These are phyloP conservation scores for Diaporthe longicolla DNA, from an alignment of 2,329 filamentous ascomycete species.

Conservation along the genomic window DNA sequence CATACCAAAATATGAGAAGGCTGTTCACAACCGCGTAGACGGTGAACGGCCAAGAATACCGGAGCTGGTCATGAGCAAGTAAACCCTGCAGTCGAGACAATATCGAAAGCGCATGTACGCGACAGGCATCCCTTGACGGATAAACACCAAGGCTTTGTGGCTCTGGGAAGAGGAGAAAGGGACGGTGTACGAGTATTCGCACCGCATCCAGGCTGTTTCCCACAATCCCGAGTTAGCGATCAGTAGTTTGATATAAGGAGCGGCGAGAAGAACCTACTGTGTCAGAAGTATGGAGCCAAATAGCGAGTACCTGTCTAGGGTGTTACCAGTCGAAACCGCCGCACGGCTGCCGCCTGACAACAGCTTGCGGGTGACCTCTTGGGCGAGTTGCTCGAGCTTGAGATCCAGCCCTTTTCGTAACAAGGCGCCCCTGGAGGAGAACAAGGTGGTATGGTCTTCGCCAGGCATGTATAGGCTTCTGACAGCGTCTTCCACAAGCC, in stretches of 20 bases:
- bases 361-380: neutral
- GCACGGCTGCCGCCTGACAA: neutral
- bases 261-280: neutral
- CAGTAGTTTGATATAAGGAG: neutral
- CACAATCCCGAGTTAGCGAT: neutral
- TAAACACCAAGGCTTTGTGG: conserved; percentile 2
- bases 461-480: conserved; percentile 12
- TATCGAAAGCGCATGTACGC: neutral
- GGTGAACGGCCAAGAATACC: conserved; percentile 5
- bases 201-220: conserved; percentile 4
- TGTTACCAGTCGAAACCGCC: neutral
- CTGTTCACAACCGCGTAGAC: conserved; percentile 4
- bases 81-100: neutral
- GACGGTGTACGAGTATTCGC: neutral
- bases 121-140: conserved; percentile 3
- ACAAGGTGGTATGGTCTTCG: neutral
- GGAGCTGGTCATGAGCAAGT: neutral
- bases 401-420: conserved; percentile 1
- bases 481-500: neutral
- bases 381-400: conserved; percentile 5
- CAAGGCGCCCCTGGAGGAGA: neutral
- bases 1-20: conserved; percentile 17
- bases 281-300: neutral
- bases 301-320: neutral
- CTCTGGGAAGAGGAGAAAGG: neutral